Evolutionary conservation across 2,329 filamentous ascomycete genomes (phyloP).

Genomic region (Exophiala spinifera): DNA sequence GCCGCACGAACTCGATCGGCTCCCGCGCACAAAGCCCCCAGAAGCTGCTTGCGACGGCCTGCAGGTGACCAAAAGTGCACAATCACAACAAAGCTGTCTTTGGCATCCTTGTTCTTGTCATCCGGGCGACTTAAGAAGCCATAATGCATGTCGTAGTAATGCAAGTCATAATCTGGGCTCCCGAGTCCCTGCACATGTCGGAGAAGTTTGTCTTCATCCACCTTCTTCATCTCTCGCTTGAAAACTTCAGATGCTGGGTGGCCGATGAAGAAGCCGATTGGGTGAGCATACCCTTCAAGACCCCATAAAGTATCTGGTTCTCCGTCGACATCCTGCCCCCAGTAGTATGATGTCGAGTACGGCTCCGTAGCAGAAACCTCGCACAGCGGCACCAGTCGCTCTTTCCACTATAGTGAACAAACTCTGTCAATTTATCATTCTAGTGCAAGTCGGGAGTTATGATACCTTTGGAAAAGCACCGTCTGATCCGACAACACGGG

Average conservation of each 20-base stretch:
- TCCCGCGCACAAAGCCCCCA: background rate
- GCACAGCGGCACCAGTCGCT: slow-evolving; percentile 3
- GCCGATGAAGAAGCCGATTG: slow-evolving; percentile 10
- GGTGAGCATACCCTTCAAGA: slow-evolving; percentile 10
- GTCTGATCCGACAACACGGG: slow-evolving; percentile 8
- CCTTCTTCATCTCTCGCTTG: slow-evolving; percentile 32
- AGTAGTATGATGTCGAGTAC: slow-evolving; percentile 14
- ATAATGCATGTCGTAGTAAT: slow-evolving; percentile 6
- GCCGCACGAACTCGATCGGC: background rate
- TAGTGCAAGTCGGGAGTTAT: slow-evolving; percentile 24
- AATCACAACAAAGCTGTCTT: slow-evolving; percentile 9
- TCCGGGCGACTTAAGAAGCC: slow-evolving; percentile 6
- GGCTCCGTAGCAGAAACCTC: slow-evolving; percentile 12
- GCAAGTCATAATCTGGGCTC: slow-evolving; percentile 15
- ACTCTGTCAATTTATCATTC: slow-evolving; percentile 24
- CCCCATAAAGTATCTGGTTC: slow-evolving; percentile 14
- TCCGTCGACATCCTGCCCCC: slow-evolving; percentile 11
- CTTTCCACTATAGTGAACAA: slow-evolving; percentile 10
- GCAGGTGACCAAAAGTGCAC: slow-evolving; percentile 9
- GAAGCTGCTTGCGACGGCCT: slow-evolving; percentile 12
- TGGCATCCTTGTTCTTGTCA: slow-evolving; percentile 6
- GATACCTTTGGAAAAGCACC: slow-evolving; percentile 10
- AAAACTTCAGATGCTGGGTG: slow-evolving; percentile 2
- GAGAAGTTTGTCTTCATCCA: slow-evolving; percentile 18
- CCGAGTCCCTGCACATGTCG: slow-evolving; percentile 10